Conservation (phyloP, 306 rosid species). For the Arachis stenosperma region DNA sequence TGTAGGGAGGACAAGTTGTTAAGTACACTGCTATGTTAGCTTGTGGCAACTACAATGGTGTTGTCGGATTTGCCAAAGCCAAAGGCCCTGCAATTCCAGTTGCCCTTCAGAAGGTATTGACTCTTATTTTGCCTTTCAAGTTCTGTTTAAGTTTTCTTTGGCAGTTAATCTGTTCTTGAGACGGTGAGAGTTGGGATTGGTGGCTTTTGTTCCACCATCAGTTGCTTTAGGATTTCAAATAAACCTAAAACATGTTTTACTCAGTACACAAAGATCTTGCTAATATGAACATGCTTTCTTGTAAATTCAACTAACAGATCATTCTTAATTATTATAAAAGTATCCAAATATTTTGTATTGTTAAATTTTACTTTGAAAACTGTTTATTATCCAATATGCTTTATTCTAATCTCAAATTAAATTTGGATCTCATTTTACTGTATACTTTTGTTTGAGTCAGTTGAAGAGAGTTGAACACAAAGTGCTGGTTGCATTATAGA, state of each 20-base stretch:
- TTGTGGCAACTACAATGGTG: conserved; percentile 93
- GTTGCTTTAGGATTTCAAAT: conserved; percentile 14
- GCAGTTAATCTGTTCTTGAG: conserved; percentile 23
- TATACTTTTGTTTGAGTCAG: neutral
- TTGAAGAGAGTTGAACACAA: neutral
- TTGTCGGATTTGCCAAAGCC: conserved; percentile 90
- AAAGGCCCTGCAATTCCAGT: conserved; percentile 84
- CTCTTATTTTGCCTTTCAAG: conserved; percentile 27
- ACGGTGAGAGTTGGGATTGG: neutral
- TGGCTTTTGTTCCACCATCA: conserved; percentile 1
- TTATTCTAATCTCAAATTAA: neutral
- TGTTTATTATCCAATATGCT: neutral
- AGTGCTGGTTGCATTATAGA: neutral
- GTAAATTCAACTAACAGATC: conserved; percentile 8
- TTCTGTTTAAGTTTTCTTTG: conserved; percentile 29
- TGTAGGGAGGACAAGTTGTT: conserved; percentile 88
- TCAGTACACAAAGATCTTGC: neutral
- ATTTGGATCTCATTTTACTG: neutral
- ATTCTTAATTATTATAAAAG: neutral
- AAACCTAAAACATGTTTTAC: neutral
- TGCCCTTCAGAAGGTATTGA: conserved; percentile 86
- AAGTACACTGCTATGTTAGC: conserved; percentile 86
- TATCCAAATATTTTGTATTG: neutral
- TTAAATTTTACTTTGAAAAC: neutral
- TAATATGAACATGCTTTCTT: conserved; percentile 22